phyloP scores from a whole-genome alignment of 2,329 filamentous ascomycete genomes.

The Arthrobotrys pseudoclavata region DNA sequence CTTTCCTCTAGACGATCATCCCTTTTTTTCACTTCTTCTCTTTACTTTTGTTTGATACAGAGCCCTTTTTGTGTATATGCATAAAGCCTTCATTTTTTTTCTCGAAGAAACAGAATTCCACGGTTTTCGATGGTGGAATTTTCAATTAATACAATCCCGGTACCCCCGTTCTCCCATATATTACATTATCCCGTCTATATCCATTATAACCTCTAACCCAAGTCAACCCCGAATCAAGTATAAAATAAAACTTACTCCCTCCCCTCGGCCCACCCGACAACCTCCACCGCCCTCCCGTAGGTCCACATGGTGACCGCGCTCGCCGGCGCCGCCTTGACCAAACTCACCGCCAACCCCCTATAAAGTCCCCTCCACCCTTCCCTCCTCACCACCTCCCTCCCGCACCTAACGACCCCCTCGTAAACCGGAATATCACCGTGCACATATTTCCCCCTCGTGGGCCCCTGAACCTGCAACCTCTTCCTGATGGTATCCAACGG shows the following conservation, averaged over 20 bases:
- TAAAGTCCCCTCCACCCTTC: constrained; percentile 88
- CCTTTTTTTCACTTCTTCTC: neutral
- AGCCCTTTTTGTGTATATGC: constrained; percentile 21
- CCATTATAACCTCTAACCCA: neutral
- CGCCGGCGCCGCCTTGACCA: constrained; percentile 93
- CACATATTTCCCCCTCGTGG: constrained; percentile 81
- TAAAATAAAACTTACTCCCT: constrained; percentile 11
- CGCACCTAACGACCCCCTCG: constrained; percentile 74
- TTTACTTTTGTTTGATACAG: constrained; percentile 3
- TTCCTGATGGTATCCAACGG: constrained; percentile 94
- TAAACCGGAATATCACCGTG: constrained; percentile 92
- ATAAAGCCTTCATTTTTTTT: constrained; percentile 9
- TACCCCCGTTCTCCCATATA: neutral
- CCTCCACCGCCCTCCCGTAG: constrained; percentile 81
- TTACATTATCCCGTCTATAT: neutral
- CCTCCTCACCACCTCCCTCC: constrained; percentile 76
- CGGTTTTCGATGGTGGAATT: neutral
- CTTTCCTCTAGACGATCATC: neutral
- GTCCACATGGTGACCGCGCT: constrained; percentile 96
- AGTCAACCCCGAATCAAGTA: neutral
- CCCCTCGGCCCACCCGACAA: constrained; percentile 69
- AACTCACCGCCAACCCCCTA: constrained; percentile 85
- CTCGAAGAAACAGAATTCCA: neutral
- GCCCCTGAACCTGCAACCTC: constrained; percentile 93
- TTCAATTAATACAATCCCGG: constrained; percentile 1